These are phyloP conservation scores for Spathaspora hagerdaliae DNA, from an alignment of 805 yeast genomes.

Conservation along the genomic window DNA sequence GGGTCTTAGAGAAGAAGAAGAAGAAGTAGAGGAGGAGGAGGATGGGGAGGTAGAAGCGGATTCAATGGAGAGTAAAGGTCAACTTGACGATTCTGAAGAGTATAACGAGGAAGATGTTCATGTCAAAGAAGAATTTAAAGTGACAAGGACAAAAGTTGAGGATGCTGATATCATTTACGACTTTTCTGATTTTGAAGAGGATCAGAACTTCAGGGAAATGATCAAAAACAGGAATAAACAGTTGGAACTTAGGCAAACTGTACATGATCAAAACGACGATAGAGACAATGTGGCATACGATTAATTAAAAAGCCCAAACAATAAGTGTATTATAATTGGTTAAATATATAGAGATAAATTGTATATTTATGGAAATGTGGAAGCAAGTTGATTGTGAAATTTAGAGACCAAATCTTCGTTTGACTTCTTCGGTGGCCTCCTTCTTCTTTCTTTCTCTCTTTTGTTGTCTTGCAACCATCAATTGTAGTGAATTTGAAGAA, in stretches of 20 bases:
- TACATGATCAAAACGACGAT: too few species aligned
- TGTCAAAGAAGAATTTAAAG: neutral
- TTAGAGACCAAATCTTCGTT: neutral
- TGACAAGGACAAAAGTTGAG: slow-evolving; percentile 3
- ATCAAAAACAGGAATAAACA: slow-evolving; percentile 3
- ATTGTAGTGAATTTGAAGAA: slow-evolving; percentile 58
- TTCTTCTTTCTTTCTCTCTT: slow-evolving; percentile 1
- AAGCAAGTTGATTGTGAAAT: neutral
- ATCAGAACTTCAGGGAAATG: slow-evolving; percentile 13
- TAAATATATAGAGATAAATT: slow-evolving; percentile 14
- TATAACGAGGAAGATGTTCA: neutral
- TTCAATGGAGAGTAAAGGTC: neutral
- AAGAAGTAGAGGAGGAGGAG: too few species aligned
- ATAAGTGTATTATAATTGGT: slow-evolving; percentile 6
- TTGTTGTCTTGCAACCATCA: slow-evolving; percentile 45
- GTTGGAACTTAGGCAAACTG: too few species aligned
- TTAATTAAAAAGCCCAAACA: too few species aligned
- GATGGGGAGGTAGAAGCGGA: neutral
- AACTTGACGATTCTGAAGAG: too few species aligned
- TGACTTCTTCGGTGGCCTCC: neutral
- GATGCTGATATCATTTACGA: slow-evolving; percentile 17
- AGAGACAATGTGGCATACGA: too few species aligned
- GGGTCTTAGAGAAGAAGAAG: too few species aligned
- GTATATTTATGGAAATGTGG: slow-evolving; percentile 6
- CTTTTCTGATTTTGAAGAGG: slow-evolving; percentile 19